Evolutionary conservation across 208 protist species (phyloP), one percentile per base, ranked within the genome.

Genomic region (Naegleria gruberi): DNA sequence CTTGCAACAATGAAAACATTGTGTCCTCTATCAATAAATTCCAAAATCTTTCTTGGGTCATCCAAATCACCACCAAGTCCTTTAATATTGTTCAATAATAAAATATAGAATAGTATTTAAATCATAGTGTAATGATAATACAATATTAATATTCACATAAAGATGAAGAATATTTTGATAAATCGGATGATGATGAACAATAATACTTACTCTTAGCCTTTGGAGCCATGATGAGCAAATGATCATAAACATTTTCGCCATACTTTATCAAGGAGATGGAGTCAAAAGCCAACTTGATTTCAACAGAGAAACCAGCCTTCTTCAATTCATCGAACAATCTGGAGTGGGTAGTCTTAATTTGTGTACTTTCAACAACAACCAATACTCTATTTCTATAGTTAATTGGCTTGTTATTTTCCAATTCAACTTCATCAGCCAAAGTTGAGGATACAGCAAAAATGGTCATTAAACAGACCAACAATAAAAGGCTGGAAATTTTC

Each of bases 1-100:
- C 30, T 19, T 40, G 82, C 82, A 87, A 55, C 82, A 87, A 87
- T 51, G 23, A 87, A n/a, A 40, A 87, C 43, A 87, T 87, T 87
- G n/a, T 40, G 19, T 34, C 26, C 43, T 17, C n/a, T 30, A 40
- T 87, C 82, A 40, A 87, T 41, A 87, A 87, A 87, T 8, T 87
- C n/a, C 4, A 23, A 4, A 26, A 87, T n/a, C 1, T 26, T 19
- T 19, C n/a, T 34, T 30, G 82, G 26, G 37, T 82, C 30, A 17
- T 55, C 43, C 6, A 87, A 37, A 45, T 46, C 43, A 45, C 82
- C 82, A 40, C 41, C 43, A 37, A 55, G 15, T 41, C 6, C 44
- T 87, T 87, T 12, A 17, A 34, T 5, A 37, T 4, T 37, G 65
- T 40, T 34, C 65, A 77, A 6, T 40, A 77, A 37, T 40, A 34